Percentiles rank a stretch among this genome's conserved stretches.
Conservation (phyloP, 2,329 filamentous ascomycete genomes). For the Blastomyces parvus region DNA sequence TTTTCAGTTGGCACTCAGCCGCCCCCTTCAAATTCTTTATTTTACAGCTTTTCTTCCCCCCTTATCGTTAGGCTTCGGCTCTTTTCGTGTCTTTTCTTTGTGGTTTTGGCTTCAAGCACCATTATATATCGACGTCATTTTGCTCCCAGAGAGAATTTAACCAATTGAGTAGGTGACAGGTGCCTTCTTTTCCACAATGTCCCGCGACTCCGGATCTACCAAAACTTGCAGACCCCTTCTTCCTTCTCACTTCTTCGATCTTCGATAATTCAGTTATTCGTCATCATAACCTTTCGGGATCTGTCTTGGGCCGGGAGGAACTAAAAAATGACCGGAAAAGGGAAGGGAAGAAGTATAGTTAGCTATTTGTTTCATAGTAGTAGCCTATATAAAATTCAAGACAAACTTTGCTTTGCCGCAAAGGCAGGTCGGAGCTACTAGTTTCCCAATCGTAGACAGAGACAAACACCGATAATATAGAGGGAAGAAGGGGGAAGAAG, state of each 20-base stretch:
- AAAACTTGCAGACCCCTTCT: too few species aligned
- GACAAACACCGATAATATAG: background rate
- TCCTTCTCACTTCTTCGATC: too few species aligned
- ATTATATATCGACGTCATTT: background rate
- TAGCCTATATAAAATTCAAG: background rate
- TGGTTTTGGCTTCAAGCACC: background rate
- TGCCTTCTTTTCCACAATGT: background rate
- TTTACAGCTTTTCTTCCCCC: background rate
- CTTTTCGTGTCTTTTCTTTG: background rate
- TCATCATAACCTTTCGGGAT: slow-evolving; percentile 42
- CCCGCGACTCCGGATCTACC: too few species aligned
- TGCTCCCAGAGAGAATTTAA: background rate
- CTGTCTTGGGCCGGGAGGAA: slow-evolving; percentile 38
- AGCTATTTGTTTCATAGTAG: background rate
- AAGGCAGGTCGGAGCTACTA: background rate
- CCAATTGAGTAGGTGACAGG: background rate
- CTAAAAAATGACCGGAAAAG: slow-evolving; percentile 20
- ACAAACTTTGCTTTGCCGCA: background rate
- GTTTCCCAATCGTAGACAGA: background rate
- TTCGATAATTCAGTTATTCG: slow-evolving; percentile 20
- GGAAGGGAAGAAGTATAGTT: background rate
- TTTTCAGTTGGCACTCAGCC: background rate
- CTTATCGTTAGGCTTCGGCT: background rate
- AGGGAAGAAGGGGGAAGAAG: background rate
- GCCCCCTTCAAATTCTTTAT: background rate